A percentile compares a stretch with the other conserved stretches of the same genome.
phyloP scores from a whole-genome alignment of 1,284 basidiomycete genomes.

The Naganishia liquefaciens region DNA sequence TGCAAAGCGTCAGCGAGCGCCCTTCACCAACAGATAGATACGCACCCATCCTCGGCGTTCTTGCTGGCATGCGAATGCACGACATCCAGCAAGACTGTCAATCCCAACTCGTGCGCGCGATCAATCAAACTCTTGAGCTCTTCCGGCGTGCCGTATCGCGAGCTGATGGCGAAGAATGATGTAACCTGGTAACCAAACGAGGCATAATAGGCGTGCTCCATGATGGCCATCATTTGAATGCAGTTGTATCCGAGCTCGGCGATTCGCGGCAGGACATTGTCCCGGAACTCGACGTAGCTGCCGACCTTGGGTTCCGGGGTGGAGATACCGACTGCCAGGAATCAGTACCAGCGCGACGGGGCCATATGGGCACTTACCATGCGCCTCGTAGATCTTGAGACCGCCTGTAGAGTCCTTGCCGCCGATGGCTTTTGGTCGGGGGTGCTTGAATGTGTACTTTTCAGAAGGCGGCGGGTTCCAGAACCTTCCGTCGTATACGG shows the following conservation, averaged over 20 bases:
- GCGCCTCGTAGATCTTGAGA: conserved; percentile 91
- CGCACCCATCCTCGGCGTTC: conserved; percentile 81
- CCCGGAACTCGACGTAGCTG: conserved; percentile 93
- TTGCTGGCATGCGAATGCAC: conserved; percentile 99
- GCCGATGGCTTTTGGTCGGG: conserved; percentile 59
- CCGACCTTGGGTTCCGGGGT: conserved; percentile 83
- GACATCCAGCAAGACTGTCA: conserved; percentile 91
- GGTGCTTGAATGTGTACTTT: conserved; percentile 79
- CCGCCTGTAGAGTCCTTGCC: conserved; percentile 53
- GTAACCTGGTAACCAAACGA: conserved; percentile 98
- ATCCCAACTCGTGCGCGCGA: conserved; percentile 86
- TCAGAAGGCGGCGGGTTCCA: conserved; percentile 84
- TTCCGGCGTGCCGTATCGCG: conserved; percentile 90
- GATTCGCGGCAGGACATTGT: conserved; percentile 81
- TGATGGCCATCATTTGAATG: conserved; percentile 95
- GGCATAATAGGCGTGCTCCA: conserved; percentile 99
- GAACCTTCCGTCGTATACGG: conserved; percentile 93
- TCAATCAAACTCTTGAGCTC: conserved; percentile 94
- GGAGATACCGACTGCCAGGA: conserved; percentile 78
- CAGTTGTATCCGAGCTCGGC: conserved; percentile 90
- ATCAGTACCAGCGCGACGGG: not conserved
- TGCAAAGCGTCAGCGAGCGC: conserved; percentile 27
- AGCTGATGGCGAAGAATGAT: conserved; percentile 95
- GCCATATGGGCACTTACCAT: conserved; percentile 56
- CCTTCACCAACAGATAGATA: not conserved